Conservation (phyloP, 768 basidiomycete species). For the Termitomyces sp. region DNA sequence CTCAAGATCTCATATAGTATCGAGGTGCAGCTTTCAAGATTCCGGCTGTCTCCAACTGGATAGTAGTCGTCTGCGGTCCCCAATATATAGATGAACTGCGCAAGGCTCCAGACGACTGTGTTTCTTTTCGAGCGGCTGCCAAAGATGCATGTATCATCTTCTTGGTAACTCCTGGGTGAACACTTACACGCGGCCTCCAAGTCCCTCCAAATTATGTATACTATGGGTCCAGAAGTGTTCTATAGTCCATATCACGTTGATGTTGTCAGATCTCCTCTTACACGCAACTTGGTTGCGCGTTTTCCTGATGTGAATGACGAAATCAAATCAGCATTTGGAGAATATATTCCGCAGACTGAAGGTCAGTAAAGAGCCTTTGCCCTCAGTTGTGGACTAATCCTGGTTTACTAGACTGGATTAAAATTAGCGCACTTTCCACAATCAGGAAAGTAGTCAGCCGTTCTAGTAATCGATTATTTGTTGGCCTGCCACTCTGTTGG, state of each 20-base stretch:
- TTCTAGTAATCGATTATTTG: slow-evolving; percentile 36
- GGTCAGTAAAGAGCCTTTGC: slow-evolving; percentile 11
- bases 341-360: slow-evolving; percentile 25
- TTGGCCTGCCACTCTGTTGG: slow-evolving; percentile 41
- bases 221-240: slow-evolving; percentile 25
- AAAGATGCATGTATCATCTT: slow-evolving; percentile 17
- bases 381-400: background rate
- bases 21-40: slow-evolving; percentile 30
- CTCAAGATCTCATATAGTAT: slow-evolving; percentile 5
- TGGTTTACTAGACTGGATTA: slow-evolving; percentile 27
- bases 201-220: slow-evolving; percentile 30
- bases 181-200: slow-evolving; percentile 10
- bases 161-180: too few species aligned
- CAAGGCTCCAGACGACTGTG: slow-evolving; percentile 22
- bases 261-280: slow-evolving; percentile 26
- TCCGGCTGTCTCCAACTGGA: slow-evolving; percentile 34
- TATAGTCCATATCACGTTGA: slow-evolving; percentile 24
- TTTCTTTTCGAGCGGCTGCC: slow-evolving; percentile 23
- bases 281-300: slow-evolving; percentile 29
- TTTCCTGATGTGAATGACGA: slow-evolving; percentile 41
- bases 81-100: slow-evolving; percentile 47
- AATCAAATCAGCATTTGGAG: slow-evolving; percentile 31
- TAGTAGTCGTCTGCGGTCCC: slow-evolving; percentile 20
- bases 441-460: slow-evolving; percentile 29
- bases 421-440: slow-evolving; percentile 19